A percentile compares a stretch with the other conserved stretches of the same genome.
These are phyloP conservation scores for Cladosporium sp. DNA, from an alignment of 2,329 filamentous ascomycete genomes.

Conservation along the genomic window DNA sequence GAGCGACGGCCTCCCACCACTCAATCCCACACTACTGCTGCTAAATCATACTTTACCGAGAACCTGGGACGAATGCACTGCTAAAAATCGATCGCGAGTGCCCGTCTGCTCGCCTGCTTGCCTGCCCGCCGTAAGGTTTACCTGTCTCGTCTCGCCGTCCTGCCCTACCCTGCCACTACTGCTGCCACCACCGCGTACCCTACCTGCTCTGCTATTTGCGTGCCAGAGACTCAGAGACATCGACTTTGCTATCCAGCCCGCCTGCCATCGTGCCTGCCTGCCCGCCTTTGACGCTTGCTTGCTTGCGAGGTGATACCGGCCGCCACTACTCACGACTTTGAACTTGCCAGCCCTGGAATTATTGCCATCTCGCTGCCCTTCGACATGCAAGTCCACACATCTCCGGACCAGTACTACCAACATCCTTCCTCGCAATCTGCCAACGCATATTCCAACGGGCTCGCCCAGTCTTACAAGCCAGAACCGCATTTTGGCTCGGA, in stretches of 20 bases:
- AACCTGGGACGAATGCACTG: conserved; percentile 20
- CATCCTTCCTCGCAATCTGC: conserved; percentile 19
- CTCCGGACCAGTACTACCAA: conserved; percentile 18
- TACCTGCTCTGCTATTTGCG: not conserved
- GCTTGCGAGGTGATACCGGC: conserved; percentile 4
- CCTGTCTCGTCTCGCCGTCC: conserved; percentile 4
- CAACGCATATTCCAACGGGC: conserved; percentile 18
- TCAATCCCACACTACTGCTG: conserved; percentile 6
- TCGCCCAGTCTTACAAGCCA: conserved; percentile 17
- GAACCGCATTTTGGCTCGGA: conserved; percentile 16
- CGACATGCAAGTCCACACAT: conserved; percentile 20
- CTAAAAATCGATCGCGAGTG: conserved; percentile 6
- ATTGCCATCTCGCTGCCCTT: not conserved
- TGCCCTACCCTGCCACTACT: not conserved
- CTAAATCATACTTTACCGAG: conserved; percentile 18
- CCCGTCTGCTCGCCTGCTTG: conserved; percentile 2
- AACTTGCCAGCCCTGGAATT: not conserved
- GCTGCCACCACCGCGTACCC: conserved; percentile 5
- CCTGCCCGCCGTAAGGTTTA: not conserved
- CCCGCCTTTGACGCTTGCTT: not conserved
- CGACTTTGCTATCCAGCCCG: not conserved
- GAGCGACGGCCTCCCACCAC: conserved; percentile 11
- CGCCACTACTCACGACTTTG: not conserved
- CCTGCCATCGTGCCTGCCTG: not conserved
- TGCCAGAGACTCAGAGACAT: not conserved